These are phyloP conservation scores for Clitoria ternatea DNA, from an alignment of 306 rosid species.

Conservation along the genomic window DNA sequence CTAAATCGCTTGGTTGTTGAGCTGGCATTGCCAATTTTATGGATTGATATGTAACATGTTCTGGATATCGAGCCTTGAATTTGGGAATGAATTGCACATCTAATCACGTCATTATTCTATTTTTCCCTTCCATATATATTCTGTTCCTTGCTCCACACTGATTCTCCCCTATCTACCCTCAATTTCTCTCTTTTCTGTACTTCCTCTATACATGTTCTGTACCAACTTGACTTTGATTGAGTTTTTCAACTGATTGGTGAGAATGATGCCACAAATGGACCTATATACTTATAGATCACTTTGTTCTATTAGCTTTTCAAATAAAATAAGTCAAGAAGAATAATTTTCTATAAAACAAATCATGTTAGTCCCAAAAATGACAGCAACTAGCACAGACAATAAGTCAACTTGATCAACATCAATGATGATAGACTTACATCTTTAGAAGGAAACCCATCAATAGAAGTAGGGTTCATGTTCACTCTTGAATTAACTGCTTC, in stretches of 20 bases:
- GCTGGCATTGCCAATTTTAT: background rate
- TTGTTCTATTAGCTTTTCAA: background rate
- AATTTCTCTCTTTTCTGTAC: background rate
- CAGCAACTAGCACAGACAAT: background rate
- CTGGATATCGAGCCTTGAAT: background rate
- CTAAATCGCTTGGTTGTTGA: background rate
- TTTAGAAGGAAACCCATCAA: slow-evolving; percentile 60
- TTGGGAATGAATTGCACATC: background rate
- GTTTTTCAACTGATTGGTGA: background rate
- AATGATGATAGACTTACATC: slow-evolving; percentile 50
- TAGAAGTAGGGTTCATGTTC: slow-evolving; percentile 39
- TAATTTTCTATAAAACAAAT: background rate
- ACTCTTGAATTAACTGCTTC: slow-evolving; percentile 73
- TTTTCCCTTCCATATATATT: background rate
- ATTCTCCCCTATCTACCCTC: background rate
- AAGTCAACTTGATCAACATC: background rate
- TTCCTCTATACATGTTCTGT: background rate
- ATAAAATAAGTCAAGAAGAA: background rate
- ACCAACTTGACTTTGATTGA: background rate
- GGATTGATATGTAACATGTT: background rate
- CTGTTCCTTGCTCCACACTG: background rate
- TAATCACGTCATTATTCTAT: background rate
- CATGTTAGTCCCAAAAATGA: background rate
- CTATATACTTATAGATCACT: background rate
- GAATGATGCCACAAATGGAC: background rate